A percentile compares a stretch with the other conserved stretches of the same genome.
These are phyloP conservation scores for Pilaira anomala DNA, from an alignment of 192 early-diverging fungal genomes.

Conservation along the genomic window DNA sequence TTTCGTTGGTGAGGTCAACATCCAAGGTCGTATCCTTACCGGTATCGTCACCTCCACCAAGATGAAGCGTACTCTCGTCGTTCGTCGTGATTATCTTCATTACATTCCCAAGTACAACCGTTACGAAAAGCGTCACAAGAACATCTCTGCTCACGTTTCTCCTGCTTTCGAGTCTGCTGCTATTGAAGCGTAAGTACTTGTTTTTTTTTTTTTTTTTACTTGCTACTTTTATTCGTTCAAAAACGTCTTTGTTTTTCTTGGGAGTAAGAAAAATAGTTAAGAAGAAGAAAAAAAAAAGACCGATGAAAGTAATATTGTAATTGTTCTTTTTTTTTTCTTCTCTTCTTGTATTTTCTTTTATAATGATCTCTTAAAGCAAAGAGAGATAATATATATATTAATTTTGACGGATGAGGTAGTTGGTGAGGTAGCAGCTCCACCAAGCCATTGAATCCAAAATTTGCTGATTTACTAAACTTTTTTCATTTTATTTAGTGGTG, in stretches of 20 bases:
- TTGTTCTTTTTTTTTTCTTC: neutral
- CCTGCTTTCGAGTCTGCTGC: constrained; percentile 90
- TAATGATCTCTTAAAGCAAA: neutral
- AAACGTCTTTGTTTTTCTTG: neutral
- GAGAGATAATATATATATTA: neutral
- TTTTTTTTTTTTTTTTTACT: constrained; percentile 11
- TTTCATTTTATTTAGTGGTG: constrained; percentile 55
- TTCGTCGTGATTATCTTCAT: constrained; percentile 99
- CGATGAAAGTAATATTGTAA: neutral
- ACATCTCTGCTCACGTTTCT: constrained; percentile 93
- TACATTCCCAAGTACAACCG: constrained; percentile 99
- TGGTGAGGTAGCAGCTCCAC: constrained; percentile 41
- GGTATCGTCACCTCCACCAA: constrained; percentile 92
- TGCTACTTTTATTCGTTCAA: constrained; percentile 14
- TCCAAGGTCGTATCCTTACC: constrained; percentile 96
- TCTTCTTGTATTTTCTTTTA: neutral
- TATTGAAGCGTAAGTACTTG: constrained; percentile 39
- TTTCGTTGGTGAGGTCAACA: constrained; percentile 90
- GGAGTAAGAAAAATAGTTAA: neutral
- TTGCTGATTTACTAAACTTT: constrained; percentile 22
- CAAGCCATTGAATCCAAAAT: constrained; percentile 37
- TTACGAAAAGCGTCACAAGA: constrained; percentile 99
- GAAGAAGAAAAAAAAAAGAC: neutral
- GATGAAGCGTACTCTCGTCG: constrained; percentile 99
- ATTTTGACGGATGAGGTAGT: constrained; percentile 32